These are phyloP conservation scores for Ustilago nuda DNA, from an alignment of 1,284 basidiomycete genomes.

Conservation along the genomic window DNA sequence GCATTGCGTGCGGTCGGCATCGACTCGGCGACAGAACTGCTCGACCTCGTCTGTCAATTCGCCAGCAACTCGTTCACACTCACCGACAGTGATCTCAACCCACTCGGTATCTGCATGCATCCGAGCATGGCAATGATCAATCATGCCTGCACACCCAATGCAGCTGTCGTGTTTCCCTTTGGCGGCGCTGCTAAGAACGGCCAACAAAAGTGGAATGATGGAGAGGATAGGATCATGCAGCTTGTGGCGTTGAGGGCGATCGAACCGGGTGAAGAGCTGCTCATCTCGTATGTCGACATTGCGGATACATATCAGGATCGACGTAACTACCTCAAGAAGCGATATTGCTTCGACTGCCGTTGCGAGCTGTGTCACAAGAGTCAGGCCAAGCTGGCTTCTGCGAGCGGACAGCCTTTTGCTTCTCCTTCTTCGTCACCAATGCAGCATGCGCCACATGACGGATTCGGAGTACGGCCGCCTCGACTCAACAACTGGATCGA, in stretches of 20 bases:
- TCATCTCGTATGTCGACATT: slow-evolving; percentile 87
- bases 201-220: slow-evolving; percentile 28
- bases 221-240: slow-evolving; percentile 73
- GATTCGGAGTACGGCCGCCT: slow-evolving; percentile 18
- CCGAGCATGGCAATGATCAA: slow-evolving; percentile 85
- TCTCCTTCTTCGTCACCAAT: slow-evolving; percentile 32
- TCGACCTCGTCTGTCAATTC: slow-evolving; percentile 74
- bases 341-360: slow-evolving; percentile 83
- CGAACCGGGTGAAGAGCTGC: slow-evolving; percentile 70
- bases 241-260: slow-evolving; percentile 66
- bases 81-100: slow-evolving; percentile 73
- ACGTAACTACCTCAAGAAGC: slow-evolving; percentile 77
- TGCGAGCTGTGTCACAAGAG: slow-evolving; percentile 75
- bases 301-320: slow-evolving; percentile 75
- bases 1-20: slow-evolving; percentile 42
- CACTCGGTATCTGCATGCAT: slow-evolving; percentile 83
- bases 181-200: slow-evolving; percentile 67
- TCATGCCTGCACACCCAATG: slow-evolving; percentile 91
- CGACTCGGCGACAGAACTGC: slow-evolving; percentile 41
- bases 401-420: slow-evolving; percentile 19
- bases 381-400: slow-evolving; percentile 32
- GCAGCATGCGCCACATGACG: slow-evolving; percentile 20
- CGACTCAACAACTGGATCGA: slow-evolving; percentile 71
- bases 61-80: slow-evolving; percentile 88
- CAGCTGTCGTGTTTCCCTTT: slow-evolving; percentile 85